Evolutionary conservation across 2,329 filamentous ascomycete species (phyloP), one percentile per base, ranked within the genome.

Genomic region (Periconia macrospinosa): DNA sequence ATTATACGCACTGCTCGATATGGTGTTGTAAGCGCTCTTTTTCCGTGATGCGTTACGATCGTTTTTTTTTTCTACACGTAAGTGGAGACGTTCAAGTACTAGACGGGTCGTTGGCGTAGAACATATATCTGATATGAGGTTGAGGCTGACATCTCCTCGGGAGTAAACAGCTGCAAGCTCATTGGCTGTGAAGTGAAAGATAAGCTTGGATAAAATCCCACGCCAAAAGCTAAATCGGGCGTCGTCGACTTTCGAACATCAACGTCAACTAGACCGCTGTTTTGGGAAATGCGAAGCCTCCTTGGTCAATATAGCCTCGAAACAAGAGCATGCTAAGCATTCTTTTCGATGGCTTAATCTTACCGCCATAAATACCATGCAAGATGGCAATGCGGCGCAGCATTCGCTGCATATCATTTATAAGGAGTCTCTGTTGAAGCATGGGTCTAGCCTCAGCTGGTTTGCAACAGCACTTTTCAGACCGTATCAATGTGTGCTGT

Each of bases 61-160:
- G 23, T 27, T 27, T 27, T 27, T 27, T 27, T 27, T 27, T 27
- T 27, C 23, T 27, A 27, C 23, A 27, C 8, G 23, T 27, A 8
- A 27, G 23, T 27, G 23, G 23, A 27, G 23, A 27, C 23, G 8
- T 37, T 14, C 11, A n/a, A 37, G 15, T 37, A 13, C 11, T 37
- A 10, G 11, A 3, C 11, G 11, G 11, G 5, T 37, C 33, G 33
- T 37, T 14, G 23, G 23, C 8, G 23, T 27, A 27, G 23, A 27
- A 27, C 23, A 27, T 27, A 27, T 27, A 37, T 37, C 33, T 37
- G 33, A n/a, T n/a, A 37, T n/a, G 33, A 37, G 15, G 33, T 37
- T 37, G 9, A 23, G 17, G n/a, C 18, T 49, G 35, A 42, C 40
- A 41, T 49, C 35, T 49, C 47, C 47, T 41, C 47, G 43, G 43